A percentile compares a stretch with the other conserved stretches of the same genome.
Evolutionary conservation across 345 rosid species (phyloP).

Genomic region (Firmiana major): DNA sequence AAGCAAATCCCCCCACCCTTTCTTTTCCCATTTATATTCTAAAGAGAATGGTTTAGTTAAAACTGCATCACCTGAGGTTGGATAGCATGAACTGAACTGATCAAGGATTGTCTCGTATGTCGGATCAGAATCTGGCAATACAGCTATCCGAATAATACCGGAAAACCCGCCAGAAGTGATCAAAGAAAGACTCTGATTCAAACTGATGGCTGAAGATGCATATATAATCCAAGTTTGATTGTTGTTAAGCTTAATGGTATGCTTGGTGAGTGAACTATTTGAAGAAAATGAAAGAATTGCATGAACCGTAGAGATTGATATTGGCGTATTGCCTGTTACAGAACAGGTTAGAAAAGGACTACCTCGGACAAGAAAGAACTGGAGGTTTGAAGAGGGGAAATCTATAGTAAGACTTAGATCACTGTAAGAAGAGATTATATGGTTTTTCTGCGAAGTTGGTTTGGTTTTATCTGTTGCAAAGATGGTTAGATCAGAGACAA

Average conservation of each 20-base stretch:
- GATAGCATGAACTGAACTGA: slow-evolving; percentile 78
- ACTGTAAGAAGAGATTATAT: slow-evolving; percentile 58
- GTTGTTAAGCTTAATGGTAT: slow-evolving; percentile 65
- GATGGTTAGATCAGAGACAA: slow-evolving; percentile 63
- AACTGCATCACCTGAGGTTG: slow-evolving; percentile 69
- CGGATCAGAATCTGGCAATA: slow-evolving; percentile 46
- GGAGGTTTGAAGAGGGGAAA: slow-evolving; percentile 59
- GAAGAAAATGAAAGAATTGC: slow-evolving; percentile 57
- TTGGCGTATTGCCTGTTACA: slow-evolving; percentile 34
- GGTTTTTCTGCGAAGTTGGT: slow-evolving; percentile 34
- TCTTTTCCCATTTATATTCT: slow-evolving; percentile 80
- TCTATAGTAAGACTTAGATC: slow-evolving; percentile 85
- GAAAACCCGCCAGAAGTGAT: slow-evolving; percentile 50
- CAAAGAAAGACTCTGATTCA: slow-evolving; percentile 39
- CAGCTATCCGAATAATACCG: slow-evolving; percentile 59
- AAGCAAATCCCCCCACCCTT: slow-evolving; percentile 88
- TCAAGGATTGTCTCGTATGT: slow-evolving; percentile 55
- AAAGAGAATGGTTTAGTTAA: slow-evolving; percentile 55
- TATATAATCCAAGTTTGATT: slow-evolving; percentile 84
- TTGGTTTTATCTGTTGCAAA: slow-evolving; percentile 37
- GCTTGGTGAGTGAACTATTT: slow-evolving; percentile 51
- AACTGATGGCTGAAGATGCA: slow-evolving; percentile 58
- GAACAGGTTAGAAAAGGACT: slow-evolving; percentile 80
- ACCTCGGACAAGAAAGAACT: slow-evolving; percentile 81
- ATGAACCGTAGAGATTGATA: slow-evolving; percentile 69